Evolutionary conservation across 1,284 basidiomycete species (phyloP).

Genomic region (Tylopilus sp.): DNA sequence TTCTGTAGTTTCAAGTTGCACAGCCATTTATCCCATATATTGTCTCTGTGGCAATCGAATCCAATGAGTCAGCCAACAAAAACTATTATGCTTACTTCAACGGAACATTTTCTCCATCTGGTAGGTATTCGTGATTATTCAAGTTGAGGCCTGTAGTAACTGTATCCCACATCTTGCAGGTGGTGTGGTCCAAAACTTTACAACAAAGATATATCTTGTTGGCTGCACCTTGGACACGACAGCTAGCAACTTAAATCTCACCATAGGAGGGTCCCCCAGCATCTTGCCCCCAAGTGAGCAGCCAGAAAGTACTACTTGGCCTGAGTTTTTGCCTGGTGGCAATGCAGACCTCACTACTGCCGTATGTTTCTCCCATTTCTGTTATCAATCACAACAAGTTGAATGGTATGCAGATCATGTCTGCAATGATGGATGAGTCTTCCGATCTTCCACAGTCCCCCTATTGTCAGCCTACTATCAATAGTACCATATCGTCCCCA

Average conservation of each 20-base stretch:
- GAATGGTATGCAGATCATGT: neutral
- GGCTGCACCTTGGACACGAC: neutral
- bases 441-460: neutral
- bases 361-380: neutral
- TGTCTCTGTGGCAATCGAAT: neutral
- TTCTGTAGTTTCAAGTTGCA: neutral
- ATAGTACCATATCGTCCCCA: neutral
- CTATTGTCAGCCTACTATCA: conserved; percentile 3
- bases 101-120: neutral
- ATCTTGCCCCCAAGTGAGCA: neutral
- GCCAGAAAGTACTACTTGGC: neutral
- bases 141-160: neutral
- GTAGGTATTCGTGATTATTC: neutral
- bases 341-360: neutral
- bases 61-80: neutral
- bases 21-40: neutral
- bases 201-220: neutral
- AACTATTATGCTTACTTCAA: neutral
- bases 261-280: neutral
- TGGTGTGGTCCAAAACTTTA: neutral
- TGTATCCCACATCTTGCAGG: neutral
- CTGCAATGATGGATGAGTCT: neutral
- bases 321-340: neutral
- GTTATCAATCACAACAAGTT: neutral
- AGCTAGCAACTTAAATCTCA: neutral